Conservation (phyloP, 2,329 filamentous ascomycete species). For the Penicillium italicum region DNA sequence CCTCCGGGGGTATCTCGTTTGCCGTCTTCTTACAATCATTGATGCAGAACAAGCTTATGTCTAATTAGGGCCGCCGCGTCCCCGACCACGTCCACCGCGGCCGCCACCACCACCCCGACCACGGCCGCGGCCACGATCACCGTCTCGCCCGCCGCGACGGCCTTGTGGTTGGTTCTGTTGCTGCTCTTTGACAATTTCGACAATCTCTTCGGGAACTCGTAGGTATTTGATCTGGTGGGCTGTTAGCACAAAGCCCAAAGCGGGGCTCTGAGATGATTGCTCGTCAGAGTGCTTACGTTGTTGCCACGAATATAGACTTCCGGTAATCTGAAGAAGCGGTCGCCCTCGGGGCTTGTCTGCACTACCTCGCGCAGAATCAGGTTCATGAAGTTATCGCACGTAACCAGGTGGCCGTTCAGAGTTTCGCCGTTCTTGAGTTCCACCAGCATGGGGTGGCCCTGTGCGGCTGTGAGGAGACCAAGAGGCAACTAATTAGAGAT, state of each 20-base stretch:
- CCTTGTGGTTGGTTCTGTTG: constrained; percentile 64
- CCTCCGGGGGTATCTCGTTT: constrained; percentile 37
- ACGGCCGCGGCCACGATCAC: constrained; percentile 37
- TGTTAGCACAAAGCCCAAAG: constrained; percentile 2
- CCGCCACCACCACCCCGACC: constrained; percentile 42
- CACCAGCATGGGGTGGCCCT: constrained; percentile 96
- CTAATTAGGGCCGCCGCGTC: constrained; percentile 35
- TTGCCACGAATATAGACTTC: constrained; percentile 97
- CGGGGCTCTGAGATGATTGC: not conserved
- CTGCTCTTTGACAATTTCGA: constrained; percentile 89
- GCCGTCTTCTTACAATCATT: constrained; percentile 21
- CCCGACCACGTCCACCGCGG: constrained; percentile 35
- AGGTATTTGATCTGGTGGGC: constrained; percentile 87
- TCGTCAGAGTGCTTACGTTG: constrained; percentile 62
- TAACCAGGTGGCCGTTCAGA: constrained; percentile 90
- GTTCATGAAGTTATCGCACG: constrained; percentile 99
- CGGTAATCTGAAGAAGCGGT: constrained; percentile 85
- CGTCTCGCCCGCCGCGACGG: constrained; percentile 41
- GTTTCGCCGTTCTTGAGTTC: constrained; percentile 98
- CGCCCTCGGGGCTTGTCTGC: constrained; percentile 90
- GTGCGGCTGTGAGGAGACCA: constrained; percentile 87
- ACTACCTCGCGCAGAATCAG: constrained; percentile 95
- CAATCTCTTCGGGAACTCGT: constrained; percentile 91
- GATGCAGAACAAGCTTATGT: constrained; percentile 14
- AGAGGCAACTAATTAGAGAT: constrained; percentile 52